Percentiles rank a stretch among this genome's conserved stretches.
Evolutionary conservation across 257 asterid genomes (phyloP).

Genomic region (Capsicum chinense): DNA sequence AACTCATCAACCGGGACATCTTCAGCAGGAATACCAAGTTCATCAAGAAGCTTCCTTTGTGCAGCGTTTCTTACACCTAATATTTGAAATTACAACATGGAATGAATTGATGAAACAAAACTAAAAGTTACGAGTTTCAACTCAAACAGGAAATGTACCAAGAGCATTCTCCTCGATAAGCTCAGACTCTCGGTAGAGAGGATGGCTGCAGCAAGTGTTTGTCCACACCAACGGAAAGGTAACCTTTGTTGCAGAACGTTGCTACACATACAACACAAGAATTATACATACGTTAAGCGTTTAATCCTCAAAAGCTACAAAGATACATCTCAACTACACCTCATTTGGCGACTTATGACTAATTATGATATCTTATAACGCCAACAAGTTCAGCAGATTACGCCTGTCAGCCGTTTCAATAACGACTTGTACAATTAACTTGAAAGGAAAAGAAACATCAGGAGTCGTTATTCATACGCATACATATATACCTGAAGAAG

Average conservation of each 20-base stretch:
- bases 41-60: constrained; percentile 91
- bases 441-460: neutral
- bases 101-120: neutral
- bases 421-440: neutral
- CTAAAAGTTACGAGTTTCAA: neutral
- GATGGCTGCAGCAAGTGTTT: constrained; percentile 99
- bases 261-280: constrained; percentile 52
- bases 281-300: neutral
- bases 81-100: constrained; percentile 11
- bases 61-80: constrained; percentile 95
- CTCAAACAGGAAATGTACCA: constrained; percentile 48
- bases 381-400: constrained; percentile 2
- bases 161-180: constrained; percentile 79
- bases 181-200: constrained; percentile 87
- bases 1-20: constrained; percentile 94
- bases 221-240: constrained; percentile 98
- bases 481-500: constrained; percentile 76
- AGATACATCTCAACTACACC: neutral
- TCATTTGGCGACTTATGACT: neutral
- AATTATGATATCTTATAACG: neutral
- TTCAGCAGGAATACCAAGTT: constrained; percentile 84
- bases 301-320: neutral
- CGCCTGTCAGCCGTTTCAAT: neutral
- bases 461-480: neutral
- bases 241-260: constrained; percentile 94